Evolutionary conservation across 2,329 filamentous ascomycete genomes (phyloP).

Genomic region (Eutypa lata): DNA sequence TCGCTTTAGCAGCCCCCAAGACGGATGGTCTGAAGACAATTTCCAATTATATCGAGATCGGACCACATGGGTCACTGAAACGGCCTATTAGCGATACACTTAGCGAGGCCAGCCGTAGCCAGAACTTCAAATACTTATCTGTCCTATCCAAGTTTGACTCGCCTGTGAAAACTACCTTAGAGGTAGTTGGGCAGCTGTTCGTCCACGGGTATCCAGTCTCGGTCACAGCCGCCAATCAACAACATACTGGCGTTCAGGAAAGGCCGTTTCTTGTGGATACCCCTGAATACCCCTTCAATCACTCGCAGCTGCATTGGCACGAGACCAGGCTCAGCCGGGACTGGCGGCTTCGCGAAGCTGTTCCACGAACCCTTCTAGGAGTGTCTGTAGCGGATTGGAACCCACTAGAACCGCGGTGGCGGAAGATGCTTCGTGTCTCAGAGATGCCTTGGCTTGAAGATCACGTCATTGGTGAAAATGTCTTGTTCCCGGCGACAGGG

Average conservation of each 20-base stretch:
- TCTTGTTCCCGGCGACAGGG: constrained; percentile 28
- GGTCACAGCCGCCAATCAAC: constrained; percentile 6
- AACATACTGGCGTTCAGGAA: not conserved
- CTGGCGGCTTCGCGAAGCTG: constrained; percentile 18
- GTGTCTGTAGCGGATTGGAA: constrained; percentile 9
- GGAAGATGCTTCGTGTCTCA: constrained; percentile 35
- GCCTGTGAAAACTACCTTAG: constrained; percentile 1
- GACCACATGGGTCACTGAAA: constrained; percentile 4
- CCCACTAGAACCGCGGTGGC: constrained; percentile 32
- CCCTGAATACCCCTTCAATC: constrained; percentile 37
- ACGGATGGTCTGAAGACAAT: not conserved
- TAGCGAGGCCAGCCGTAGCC: not conserved
- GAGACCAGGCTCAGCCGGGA: constrained; percentile 26
- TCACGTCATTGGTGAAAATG: constrained; percentile 31
- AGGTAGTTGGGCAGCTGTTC: constrained; percentile 11
- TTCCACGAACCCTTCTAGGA: constrained; percentile 22
- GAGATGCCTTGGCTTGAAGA: constrained; percentile 41
- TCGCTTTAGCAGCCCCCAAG: not conserved
- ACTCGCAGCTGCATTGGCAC: constrained; percentile 31
- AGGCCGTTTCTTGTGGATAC: constrained; percentile 23
- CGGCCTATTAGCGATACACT: constrained; percentile 2
- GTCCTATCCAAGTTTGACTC: not conserved
- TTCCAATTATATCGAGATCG: constrained; percentile 9
- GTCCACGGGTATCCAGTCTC: constrained; percentile 8
- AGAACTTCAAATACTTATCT: not conserved